A percentile compares a stretch with the other conserved stretches of the same genome.
Evolutionary conservation across 225 moss, liverwort and hornwort genomes (phyloP).

Genomic region (Bryum argenteum): DNA sequence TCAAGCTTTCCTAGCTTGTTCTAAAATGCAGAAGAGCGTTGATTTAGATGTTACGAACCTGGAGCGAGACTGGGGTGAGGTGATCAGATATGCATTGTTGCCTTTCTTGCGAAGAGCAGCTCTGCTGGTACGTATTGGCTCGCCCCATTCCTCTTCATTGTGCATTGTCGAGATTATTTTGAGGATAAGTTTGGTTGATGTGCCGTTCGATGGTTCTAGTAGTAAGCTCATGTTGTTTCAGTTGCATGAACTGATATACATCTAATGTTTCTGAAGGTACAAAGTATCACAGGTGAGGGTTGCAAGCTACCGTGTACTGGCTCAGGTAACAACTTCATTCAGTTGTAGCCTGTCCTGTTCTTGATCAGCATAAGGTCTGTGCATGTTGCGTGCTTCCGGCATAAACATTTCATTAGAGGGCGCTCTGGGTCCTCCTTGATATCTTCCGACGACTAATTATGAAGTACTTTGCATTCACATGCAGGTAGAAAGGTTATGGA

Average conservation of each 20-base stretch:
- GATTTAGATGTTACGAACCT: conserved; percentile 30
- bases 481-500: conserved; percentile 82
- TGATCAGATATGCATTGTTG: conserved; percentile 65
- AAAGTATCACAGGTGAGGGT: conserved; percentile 46
- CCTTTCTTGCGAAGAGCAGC: conserved; percentile 89
- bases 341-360: too few species aligned
- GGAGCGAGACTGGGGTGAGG: conserved; percentile 49
- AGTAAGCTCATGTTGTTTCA: not conserved
- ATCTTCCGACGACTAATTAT: conserved; percentile 6
- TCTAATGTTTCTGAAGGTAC: conserved; percentile 53
- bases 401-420: too few species aligned
- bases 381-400: not conserved
- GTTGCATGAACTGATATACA: conserved; percentile 22
- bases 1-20: conserved; percentile 78
- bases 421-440: too few species aligned
- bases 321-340: conserved; percentile 43
- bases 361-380: not conserved
- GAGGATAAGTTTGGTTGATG: too few species aligned
- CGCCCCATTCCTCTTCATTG: too few species aligned
- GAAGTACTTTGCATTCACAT: conserved; percentile 8
- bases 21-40: conserved; percentile 42
- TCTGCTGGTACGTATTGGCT: conserved; percentile 61
- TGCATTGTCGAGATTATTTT: too few species aligned
- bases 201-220: not conserved
- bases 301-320: conserved; percentile 38